A percentile compares a stretch with the other conserved stretches of the same genome.
Evolutionary conservation across 140 eudicot species (phyloP).

Genomic region (Erigeron philadelphicus): DNA sequence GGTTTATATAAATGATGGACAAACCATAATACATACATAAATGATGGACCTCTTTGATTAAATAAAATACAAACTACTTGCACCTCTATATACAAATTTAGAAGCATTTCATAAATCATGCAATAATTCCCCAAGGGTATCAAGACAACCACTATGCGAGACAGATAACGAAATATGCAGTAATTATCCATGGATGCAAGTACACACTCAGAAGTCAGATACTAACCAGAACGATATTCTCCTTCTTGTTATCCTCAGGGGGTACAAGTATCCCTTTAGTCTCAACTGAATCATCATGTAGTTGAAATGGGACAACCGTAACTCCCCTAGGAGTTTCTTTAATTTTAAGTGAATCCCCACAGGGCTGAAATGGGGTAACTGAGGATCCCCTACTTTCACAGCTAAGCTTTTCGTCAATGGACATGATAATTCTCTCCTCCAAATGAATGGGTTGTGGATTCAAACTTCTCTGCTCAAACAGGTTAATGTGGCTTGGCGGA

Average conservation of each 20-base stretch:
- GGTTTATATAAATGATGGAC: no score
- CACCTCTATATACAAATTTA: background rate
- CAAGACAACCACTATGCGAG: background rate
- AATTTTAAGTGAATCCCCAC: conserved; percentile 7
- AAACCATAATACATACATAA: no score
- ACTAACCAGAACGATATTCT: conserved; percentile 44
- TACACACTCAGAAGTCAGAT: background rate
- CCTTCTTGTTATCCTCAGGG: conserved; percentile 23
- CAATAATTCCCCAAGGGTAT: background rate
- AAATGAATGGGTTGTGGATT: conserved; percentile 17
- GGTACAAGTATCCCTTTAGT: conserved; percentile 4
- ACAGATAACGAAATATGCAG: background rate
- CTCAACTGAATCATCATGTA: background rate
- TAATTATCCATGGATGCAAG: background rate
- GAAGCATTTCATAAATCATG: background rate
- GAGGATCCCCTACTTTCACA: conserved; percentile 5
- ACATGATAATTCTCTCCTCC: conserved; percentile 27
- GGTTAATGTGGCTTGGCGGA: conserved; percentile 2
- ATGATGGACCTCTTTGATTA: no score
- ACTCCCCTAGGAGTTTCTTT: background rate
- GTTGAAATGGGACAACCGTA: background rate
- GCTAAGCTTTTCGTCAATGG: conserved; percentile 11
- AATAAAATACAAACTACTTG: background rate
- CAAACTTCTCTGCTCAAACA: background rate
- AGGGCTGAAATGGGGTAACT: conserved; percentile 21